Evolutionary conservation across 805 yeast species (phyloP), one percentile per base, ranked within the genome.

Genomic region (Hanseniaspora nectarophila): DNA sequence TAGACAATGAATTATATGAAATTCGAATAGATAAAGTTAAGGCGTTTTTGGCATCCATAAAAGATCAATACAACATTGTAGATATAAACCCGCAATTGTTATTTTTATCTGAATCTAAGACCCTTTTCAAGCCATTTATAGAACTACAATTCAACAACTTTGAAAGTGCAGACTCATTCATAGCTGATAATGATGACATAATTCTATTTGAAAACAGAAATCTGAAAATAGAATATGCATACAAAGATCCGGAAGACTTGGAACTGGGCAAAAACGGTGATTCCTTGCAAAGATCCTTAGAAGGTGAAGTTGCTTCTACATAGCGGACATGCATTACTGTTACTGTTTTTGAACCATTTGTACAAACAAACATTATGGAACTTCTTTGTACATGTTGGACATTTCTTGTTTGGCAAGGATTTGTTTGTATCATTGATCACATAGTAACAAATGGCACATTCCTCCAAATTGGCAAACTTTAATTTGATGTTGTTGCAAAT

Each of bases 321-420:
- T 62, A 92, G 71, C 37, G 99, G 99, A 70, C 99, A 92, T 2
- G 95, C 83, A 58, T 86, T 85, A 52, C 85, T 76, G 38, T 92
- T 94, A 13, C 95, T 85, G 58, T 95, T 88, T 70, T 86, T 85
- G 69, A 92, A 92, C 99, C 99, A 92, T 64, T 89, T 85, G 73
- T 87, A 89, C 40, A 92, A 71, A 73, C 99, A 92, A 3, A 92
- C 95, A 7, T 95, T 81, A 66, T 92, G 99, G 73, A 89, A 92
- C 64, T 84, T 86, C 72, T 92, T 90, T 61, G 79, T 79, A 73
- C 99, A 92, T 0, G 95, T 88, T 15, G 82, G 72, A 68, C 99
- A 92, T 2, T 75, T 75, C 67, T 87, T 89, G 46, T 87, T 79
- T 6, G 99, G 98, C 54, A 92, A 73, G 7, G 95, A 82, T 60